Conservation (phyloP, 2,329 filamentous ascomycete species). For the Bretziella fagacearum region DNA sequence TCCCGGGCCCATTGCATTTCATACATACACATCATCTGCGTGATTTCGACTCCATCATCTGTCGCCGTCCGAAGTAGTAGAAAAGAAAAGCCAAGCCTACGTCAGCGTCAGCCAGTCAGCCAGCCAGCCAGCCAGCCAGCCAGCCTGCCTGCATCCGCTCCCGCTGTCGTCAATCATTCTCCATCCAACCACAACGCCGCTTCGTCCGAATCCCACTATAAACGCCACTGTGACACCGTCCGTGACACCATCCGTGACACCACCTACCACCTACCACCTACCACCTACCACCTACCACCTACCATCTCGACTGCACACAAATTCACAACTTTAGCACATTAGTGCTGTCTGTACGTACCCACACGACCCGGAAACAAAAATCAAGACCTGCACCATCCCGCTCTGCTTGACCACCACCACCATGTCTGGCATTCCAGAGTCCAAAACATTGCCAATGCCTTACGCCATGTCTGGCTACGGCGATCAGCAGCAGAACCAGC, state of each 20-base stretch:
- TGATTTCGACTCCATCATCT: no score
- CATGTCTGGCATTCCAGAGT: conserved; percentile 7
- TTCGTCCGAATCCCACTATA: neutral
- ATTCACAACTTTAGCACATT: neutral
- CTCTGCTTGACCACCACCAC: neutral
- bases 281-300: no score
- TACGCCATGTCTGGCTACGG: neutral
- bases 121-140: no score
- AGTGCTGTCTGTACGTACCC: neutral
- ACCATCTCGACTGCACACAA: neutral
- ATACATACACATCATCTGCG: no score
- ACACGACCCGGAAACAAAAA: neutral
- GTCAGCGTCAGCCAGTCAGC: no score
- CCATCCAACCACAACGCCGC: neutral
- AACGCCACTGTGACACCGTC: neutral
- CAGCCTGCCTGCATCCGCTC: no score
- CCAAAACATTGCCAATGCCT: conserved; percentile 10
- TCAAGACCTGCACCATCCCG: neutral
- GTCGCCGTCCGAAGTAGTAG: no score
- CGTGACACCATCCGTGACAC: no score
- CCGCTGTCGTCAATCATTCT: no score
- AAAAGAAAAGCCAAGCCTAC: no score
- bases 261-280: no score
- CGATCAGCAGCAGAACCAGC: conserved; percentile 3
- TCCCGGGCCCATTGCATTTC: no score